Evolutionary conservation across 352 stramenopile genomes (phyloP), one percentile per base, ranked within the genome.

Genomic region (Phytophthora capsici): DNA sequence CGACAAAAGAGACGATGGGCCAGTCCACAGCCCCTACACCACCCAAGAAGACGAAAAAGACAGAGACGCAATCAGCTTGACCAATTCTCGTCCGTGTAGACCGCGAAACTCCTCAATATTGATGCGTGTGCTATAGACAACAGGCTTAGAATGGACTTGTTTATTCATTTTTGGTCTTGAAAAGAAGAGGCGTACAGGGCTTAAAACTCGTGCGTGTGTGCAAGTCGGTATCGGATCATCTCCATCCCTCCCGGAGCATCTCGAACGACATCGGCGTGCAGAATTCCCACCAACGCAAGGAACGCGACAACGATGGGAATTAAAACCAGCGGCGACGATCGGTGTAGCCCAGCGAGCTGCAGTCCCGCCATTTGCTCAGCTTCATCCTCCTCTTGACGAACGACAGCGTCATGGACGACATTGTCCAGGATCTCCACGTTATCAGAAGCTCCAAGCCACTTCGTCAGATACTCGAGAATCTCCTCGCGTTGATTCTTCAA

Each of bases 1-100:
- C 82, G 36, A 91, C 80, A 63, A 78, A 77, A 47, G 82, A 93
- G 66, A 90, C 86, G 45, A 89, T 89, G 74, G 53, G 64, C 10
- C 74, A 83, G 58, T 68, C 74, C 41, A 76, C 69, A 1, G 64
- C 76, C 25, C 73, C 80, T 9, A 60, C 71, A 19, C 77, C 77
- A 36, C 52, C 68, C 1, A 81, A 74, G 36, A 46, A 74, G 26
- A 44, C 69, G 0, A 77, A 73, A 26, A 30, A 73, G 30, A 30
- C 36, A 19, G 53, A 63, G 25, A 71, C 63, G 13, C 62, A 73
- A 49, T 69, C 19, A 51, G 45, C 53, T 52, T 75, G 50, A 71
- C 38, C n/a, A 50, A 13, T 50, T 53, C 51, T 51, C 28, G 14
- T 26, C 23, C 23, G 13, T 55, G 45, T 28, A 60, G 57, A 67